These are phyloP conservation scores for Zoysia matrella DNA, from an alignment of 202 grass and related monocot genomes.

Conservation along the genomic window DNA sequence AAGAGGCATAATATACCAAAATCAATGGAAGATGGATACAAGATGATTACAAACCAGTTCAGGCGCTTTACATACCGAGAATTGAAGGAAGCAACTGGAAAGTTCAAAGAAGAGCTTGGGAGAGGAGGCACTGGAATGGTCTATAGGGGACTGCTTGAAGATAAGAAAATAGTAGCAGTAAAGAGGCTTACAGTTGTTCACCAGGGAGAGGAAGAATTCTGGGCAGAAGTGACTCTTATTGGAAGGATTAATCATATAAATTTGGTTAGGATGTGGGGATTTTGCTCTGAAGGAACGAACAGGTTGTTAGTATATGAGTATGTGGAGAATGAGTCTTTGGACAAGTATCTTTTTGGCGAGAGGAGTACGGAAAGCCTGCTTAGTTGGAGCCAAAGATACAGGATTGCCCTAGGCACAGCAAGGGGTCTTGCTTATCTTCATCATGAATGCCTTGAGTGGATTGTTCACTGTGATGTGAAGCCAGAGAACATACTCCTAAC, in stretches of 20 bases:
- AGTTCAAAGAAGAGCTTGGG: constrained; percentile 82
- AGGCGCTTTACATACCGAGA: constrained; percentile 64
- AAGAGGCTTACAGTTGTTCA: constrained; percentile 65
- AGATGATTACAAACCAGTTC: constrained; percentile 71
- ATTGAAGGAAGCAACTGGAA: constrained; percentile 65
- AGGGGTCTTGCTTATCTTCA: constrained; percentile 78
- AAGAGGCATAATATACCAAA: constrained; percentile 49
- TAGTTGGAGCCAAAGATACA: constrained; percentile 66
- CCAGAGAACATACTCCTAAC: constrained; percentile 82
- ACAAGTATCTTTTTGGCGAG: constrained; percentile 57
- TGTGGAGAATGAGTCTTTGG: constrained; percentile 65
- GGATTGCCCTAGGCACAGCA: constrained; percentile 56
- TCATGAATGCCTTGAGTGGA: constrained; percentile 78
- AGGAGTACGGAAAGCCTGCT: constrained; percentile 45
- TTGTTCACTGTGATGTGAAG: constrained; percentile 84
- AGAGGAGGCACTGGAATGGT: constrained; percentile 61
- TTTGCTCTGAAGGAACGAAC: constrained; percentile 61
- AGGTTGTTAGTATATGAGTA: constrained; percentile 63
- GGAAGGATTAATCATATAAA: constrained; percentile 77
- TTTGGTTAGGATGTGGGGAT: constrained; percentile 68
- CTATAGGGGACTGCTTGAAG: constrained; percentile 73
- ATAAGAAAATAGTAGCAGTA: constrained; percentile 78
- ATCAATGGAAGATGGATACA: constrained; percentile 75
- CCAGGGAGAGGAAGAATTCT: constrained; percentile 80
- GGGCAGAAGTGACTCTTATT: constrained; percentile 72